Evolutionary conservation across 108 stramenopile genomes (phyloP).

Genomic region (Cylindrotheca closterium): DNA sequence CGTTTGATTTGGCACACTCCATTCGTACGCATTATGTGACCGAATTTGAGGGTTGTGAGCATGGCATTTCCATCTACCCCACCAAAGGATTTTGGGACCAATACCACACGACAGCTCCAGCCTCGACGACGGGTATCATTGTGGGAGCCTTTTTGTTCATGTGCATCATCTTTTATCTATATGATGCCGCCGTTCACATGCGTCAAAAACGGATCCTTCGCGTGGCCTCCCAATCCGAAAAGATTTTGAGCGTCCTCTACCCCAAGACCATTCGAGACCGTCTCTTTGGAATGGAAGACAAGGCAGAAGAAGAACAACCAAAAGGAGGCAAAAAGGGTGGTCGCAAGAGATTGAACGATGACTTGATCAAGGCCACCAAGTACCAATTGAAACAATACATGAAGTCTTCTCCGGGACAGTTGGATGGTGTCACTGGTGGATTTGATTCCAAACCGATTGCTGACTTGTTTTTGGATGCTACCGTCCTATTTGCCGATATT

Average conservation of each 20-base stretch:
- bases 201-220: slow-evolving; percentile 7
- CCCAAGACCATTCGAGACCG: too few relatives aligned
- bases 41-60: not conserved
- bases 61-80: slow-evolving; percentile 4
- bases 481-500: too few relatives aligned
- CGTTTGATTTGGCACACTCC: slow-evolving; percentile 1
- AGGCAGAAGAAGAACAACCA: not conserved
- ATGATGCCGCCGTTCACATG: slow-evolving; percentile 12
- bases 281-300: slow-evolving; percentile 11
- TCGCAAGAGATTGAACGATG: not conserved
- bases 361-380: slow-evolving; percentile 2
- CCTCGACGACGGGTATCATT: not conserved
- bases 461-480: too few relatives aligned
- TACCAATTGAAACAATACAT: slow-evolving; percentile 6
- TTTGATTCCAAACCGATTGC: too few relatives aligned
- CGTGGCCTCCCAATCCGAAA: not conserved
- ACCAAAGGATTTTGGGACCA: not conserved
- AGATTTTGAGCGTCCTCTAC: slow-evolving; percentile 1
- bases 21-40: not conserved
- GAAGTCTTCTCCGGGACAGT: too few relatives aligned
- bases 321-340: too few relatives aligned
- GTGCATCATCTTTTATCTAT: slow-evolving; percentile 10
- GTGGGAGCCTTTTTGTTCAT: slow-evolving; percentile 13
- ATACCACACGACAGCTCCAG: not conserved
- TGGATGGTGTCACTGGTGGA: too few relatives aligned